Evolutionary conservation across 2,329 filamentous ascomycete species (phyloP).

Genomic region (Alternaria sp.): DNA sequence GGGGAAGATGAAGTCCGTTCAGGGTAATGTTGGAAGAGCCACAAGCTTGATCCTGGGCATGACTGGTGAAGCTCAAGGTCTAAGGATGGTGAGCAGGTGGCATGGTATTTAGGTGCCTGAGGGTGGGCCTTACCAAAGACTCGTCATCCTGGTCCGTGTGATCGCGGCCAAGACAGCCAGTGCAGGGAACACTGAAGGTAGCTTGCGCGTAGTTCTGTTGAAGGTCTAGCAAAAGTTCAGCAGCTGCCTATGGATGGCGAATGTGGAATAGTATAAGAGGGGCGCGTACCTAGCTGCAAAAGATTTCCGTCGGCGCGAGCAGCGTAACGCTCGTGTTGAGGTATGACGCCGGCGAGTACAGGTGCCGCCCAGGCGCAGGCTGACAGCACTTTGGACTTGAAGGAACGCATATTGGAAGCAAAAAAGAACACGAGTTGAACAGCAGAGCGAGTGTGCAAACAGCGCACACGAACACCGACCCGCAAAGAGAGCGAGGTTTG

Average conservation of each 20-base stretch:
- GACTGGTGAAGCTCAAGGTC: conserved; percentile 52
- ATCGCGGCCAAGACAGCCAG: conserved; percentile 50
- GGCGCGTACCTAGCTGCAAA: conserved; percentile 39
- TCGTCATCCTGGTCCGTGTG: conserved; percentile 50
- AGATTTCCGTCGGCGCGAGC: conserved; percentile 27
- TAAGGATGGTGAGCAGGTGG: conserved; percentile 41
- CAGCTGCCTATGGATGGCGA: conserved; percentile 43
- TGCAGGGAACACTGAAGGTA: conserved; percentile 52
- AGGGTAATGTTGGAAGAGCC: conserved; percentile 51
- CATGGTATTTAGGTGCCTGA: conserved; percentile 38
- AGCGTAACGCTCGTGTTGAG: conserved; percentile 17
- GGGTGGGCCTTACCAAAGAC: conserved; percentile 47
- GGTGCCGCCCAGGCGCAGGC: conserved; percentile 38
- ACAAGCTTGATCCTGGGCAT: conserved; percentile 47
- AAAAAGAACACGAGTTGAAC: conserved; percentile 12
- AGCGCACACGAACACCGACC: conserved; percentile 13
- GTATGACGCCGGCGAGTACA: conserved; percentile 38
- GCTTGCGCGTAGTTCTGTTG: conserved; percentile 48
- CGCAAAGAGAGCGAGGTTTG: conserved; percentile 25
- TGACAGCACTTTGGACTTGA: conserved; percentile 41
- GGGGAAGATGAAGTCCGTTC: conserved; percentile 48
- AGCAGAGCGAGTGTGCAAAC: conserved; percentile 3
- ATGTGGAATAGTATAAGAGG: conserved; percentile 23
- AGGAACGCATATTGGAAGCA: conserved; percentile 36
- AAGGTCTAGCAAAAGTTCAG: conserved; percentile 39